Evolutionary conservation across 2,329 filamentous ascomycete species (phyloP).

Genomic region (Pseudopithomyces maydicus): DNA sequence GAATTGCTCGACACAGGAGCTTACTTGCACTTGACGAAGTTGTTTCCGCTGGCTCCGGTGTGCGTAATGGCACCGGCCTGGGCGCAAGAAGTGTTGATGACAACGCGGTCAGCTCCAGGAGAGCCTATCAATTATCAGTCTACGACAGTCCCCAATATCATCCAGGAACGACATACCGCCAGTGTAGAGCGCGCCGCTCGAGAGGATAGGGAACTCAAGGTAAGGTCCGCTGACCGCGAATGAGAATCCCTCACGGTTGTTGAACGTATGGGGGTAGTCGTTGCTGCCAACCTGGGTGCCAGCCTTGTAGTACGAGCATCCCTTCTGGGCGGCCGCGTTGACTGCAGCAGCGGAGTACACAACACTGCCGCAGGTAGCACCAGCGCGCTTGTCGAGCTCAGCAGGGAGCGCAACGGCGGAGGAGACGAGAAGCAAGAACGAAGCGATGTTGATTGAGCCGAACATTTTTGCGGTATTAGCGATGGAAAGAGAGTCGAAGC

Average conservation of each 20-base stretch:
- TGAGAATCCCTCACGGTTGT: constrained; percentile 67
- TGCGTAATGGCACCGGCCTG: constrained; percentile 72
- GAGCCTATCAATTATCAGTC: constrained; percentile 49
- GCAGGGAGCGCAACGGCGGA: constrained; percentile 6
- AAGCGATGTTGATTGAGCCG: constrained; percentile 1
- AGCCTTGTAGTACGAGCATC: constrained; percentile 52
- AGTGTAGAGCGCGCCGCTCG: constrained; percentile 54
- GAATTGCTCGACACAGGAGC: no score
- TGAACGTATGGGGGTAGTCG: constrained; percentile 64
- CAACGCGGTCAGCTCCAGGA: constrained; percentile 69
- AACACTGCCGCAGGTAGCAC: background rate
- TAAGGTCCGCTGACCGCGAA: constrained; percentile 64
- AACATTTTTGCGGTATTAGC: background rate
- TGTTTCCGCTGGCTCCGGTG: constrained; percentile 69
- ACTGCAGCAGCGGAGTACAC: background rate
- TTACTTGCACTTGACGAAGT: constrained; percentile 58
- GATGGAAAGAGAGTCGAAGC: background rate
- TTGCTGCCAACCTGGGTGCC: constrained; percentile 53
- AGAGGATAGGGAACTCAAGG: constrained; percentile 67
- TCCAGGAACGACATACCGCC: constrained; percentile 53
- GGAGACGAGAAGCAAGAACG: background rate
- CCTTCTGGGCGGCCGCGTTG: constrained; percentile 1
- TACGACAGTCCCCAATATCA: background rate
- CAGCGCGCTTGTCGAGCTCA: constrained; percentile 2
- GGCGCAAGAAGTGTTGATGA: constrained; percentile 63